phyloP scores from a whole-genome alignment of 108 stramenopile genomes.

The Nitzschia putrida region DNA sequence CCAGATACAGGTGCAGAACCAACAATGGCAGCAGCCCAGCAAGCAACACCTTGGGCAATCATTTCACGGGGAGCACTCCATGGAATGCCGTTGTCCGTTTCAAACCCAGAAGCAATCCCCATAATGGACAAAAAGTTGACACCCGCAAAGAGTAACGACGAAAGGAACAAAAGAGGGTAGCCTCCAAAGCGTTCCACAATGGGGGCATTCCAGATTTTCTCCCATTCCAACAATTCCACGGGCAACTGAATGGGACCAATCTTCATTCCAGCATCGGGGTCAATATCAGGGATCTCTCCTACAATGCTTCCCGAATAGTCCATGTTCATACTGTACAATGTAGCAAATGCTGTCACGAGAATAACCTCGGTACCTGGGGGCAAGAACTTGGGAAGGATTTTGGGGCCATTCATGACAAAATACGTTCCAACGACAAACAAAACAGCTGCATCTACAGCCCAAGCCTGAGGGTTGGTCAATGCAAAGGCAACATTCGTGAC shows the following conservation, averaged over 20 bases:
- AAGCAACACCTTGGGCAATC: slow-evolving; percentile 73
- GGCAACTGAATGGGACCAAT: slow-evolving; percentile 61
- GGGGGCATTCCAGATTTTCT: slow-evolving; percentile 60
- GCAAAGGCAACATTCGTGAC: slow-evolving; percentile 62
- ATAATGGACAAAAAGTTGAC: slow-evolving; percentile 83
- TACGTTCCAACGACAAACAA: slow-evolving; percentile 64
- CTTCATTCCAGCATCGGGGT: slow-evolving; percentile 64
- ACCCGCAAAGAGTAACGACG: slow-evolving; percentile 66
- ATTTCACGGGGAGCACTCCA: slow-evolving; percentile 82
- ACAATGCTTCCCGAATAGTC: slow-evolving; percentile 74
- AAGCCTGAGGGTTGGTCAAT: slow-evolving; percentile 55
- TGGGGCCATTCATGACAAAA: slow-evolving; percentile 71
- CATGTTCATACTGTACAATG: slow-evolving; percentile 57
- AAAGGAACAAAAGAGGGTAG: slow-evolving; percentile 46
- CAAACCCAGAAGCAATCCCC: slow-evolving; percentile 79
- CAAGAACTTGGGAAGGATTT: slow-evolving; percentile 53
- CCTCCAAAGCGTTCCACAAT: slow-evolving; percentile 67
- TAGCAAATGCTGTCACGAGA: slow-evolving; percentile 66
- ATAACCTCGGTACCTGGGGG: slow-evolving; percentile 83
- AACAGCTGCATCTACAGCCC: slow-evolving; percentile 58
- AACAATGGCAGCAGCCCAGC: slow-evolving; percentile 64
- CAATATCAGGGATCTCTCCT: slow-evolving; percentile 73
- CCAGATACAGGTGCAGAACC: slow-evolving; percentile 81
- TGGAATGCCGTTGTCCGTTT: slow-evolving; percentile 67
- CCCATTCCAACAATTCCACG: slow-evolving; percentile 59